Base-by-base conservation (phyloP, 371 early-diverging fungal genomes). In the Actinomortierella wolfii region DNA sequence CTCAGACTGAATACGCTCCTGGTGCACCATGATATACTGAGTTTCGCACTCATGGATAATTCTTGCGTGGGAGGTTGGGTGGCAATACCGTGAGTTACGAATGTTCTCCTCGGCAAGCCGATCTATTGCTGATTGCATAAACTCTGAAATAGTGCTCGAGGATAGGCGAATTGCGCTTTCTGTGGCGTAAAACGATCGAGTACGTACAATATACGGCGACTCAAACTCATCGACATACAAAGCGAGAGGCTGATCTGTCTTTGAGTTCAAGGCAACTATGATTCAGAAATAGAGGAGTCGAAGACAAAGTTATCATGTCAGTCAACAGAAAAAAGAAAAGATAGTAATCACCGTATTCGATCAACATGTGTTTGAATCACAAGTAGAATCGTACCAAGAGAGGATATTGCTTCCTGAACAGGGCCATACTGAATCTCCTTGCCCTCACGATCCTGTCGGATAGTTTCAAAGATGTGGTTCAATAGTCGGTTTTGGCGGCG, bases 211-310 rank as follows among this genome's bases (percentile, higher is more conserved):
- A 56, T 88, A 92, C 11, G 88, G 86, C 42, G 79, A 73, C 69
- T 95, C 95, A 74, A 92, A 93, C 62, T 90, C 88, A 48, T 92
- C 89, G 15, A 89, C 81, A 61, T 95, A 95, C 3, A 92, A 71
- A 41, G 85, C 83, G 17, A 91, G 67, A 13, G 87, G 90, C 44
- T 86, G 82, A 7, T 90, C 89, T 13, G 87, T 84, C 59, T 87
- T 85, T n/a, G 80, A 75, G 62, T 89, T 89, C 21, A 91, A 70
- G 21, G 86, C 79, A 17, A 92, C 94, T 77, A 79, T 51, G 13
- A 47, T 43, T 11, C 18, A 28, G 18, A 52, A 21, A 17, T 9
- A 45, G 20, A 23, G 6, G 40, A 61, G 21, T 24, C 14, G 20
- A 44, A 28, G 42, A 51, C 21, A 57, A 57, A 45, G 20, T 29